These are phyloP conservation scores for Suhomyces kunorum DNA, from an alignment of 1,139 yeast species.

Conservation along the genomic window DNA sequence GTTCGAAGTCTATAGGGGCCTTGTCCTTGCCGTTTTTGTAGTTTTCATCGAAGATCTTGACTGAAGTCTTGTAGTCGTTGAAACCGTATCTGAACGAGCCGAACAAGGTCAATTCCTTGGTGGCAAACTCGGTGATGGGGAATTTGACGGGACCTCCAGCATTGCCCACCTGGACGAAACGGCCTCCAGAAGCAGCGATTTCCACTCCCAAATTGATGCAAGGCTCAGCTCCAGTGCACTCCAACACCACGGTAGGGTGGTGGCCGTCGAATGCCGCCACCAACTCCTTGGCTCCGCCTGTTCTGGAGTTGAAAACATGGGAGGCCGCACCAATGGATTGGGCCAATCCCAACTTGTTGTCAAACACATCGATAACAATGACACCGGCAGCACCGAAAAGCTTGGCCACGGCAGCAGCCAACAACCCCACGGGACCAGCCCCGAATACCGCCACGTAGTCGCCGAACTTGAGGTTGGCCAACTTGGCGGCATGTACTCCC, in stretches of 20 bases:
- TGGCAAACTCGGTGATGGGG: slow-evolving; percentile 73
- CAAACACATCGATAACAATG: slow-evolving; percentile 64
- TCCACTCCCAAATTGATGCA: slow-evolving; percentile 67
- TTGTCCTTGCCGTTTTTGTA: slow-evolving; percentile 62
- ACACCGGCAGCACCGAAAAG: slow-evolving; percentile 81
- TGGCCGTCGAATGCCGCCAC: slow-evolving; percentile 43
- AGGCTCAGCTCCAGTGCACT: slow-evolving; percentile 72
- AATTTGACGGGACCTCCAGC: slow-evolving; percentile 65
- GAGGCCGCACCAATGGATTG: slow-evolving; percentile 57
- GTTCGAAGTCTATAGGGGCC: slow-evolving; percentile 45
- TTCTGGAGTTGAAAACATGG: slow-evolving; percentile 58
- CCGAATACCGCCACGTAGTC: slow-evolving; percentile 81
- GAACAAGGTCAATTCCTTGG: slow-evolving; percentile 67
- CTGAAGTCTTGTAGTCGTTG: slow-evolving; percentile 77
- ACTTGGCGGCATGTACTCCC: slow-evolving; percentile 79
- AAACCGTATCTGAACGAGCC: slow-evolving; percentile 83
- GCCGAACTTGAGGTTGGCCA: slow-evolving; percentile 68
- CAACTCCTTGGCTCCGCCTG: slow-evolving; percentile 40
- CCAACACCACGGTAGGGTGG: slow-evolving; percentile 63
- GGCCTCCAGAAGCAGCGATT: slow-evolving; percentile 60
- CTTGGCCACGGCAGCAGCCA: slow-evolving; percentile 74
- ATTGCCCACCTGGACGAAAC: slow-evolving; percentile 76
- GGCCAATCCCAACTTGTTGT: slow-evolving; percentile 61
- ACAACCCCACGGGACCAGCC: slow-evolving; percentile 90
- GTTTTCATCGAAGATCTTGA: slow-evolving; percentile 59